Conservation (phyloP, 768 basidiomycete genomes). For the Wakefieldia striispora region DNA sequence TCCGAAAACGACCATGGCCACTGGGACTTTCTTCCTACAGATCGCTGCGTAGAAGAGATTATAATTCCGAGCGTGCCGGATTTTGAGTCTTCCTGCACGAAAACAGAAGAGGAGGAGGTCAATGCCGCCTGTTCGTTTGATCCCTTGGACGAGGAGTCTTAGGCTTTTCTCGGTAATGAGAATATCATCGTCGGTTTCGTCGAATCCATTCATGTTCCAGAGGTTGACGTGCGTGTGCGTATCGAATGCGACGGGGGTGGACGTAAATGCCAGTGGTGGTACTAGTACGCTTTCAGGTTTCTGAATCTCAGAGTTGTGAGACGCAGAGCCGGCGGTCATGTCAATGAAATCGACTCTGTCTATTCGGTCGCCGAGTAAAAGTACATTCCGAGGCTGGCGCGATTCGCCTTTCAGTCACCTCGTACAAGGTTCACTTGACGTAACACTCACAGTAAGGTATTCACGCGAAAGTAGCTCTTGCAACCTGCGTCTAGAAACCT, state of each 20-base stretch:
- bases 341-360: slow-evolving; percentile 15
- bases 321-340: neutral
- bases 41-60: slow-evolving; percentile 30
- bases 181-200: slow-evolving; percentile 11
- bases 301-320: neutral
- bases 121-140: slow-evolving; percentile 12
- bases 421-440: neutral
- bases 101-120: slow-evolving; percentile 31
- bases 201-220: slow-evolving; percentile 14
- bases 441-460: slow-evolving; percentile 15
- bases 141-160: slow-evolving; percentile 12
- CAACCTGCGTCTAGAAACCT: slow-evolving; percentile 11
- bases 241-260: slow-evolving; percentile 2
- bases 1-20: slow-evolving; percentile 31
- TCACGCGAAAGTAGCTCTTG: slow-evolving; percentile 5
- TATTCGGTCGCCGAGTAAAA: slow-evolving; percentile 15
- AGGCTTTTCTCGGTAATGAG: slow-evolving; percentile 16
- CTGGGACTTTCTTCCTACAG: slow-evolving; percentile 30
- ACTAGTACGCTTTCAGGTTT: neutral
- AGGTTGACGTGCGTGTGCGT: slow-evolving; percentile 15
- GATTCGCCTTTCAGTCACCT: neutral
- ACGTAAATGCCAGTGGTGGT: neutral
- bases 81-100: slow-evolving; percentile 21
- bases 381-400: slow-evolving; percentile 18
- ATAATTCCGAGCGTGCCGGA: slow-evolving; percentile 25